These are phyloP conservation scores for Eucalyptus guilfoylei DNA, from an alignment of 345 rosid species.

Conservation along the genomic window DNA sequence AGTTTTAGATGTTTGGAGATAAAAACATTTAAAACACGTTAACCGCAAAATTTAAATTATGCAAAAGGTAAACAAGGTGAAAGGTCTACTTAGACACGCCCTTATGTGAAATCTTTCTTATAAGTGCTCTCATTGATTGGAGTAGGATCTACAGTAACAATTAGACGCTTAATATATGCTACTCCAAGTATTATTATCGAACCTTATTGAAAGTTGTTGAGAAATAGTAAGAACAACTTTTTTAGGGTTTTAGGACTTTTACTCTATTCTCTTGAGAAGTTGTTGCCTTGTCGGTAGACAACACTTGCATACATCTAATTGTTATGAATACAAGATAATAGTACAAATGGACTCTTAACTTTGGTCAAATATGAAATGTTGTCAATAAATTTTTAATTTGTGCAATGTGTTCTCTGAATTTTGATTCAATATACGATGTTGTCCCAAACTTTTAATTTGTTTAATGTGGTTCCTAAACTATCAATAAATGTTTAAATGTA, in stretches of 20 bases:
- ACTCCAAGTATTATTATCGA: too few species aligned
- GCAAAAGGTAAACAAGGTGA: neutral
- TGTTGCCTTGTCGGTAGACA: neutral
- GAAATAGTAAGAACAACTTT: neutral
- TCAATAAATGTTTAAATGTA: accelerated
- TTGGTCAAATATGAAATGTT: accelerated
- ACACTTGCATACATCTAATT: neutral
- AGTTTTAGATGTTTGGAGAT: neutral
- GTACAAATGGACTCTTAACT: too few species aligned
- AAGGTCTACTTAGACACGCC: too few species aligned
- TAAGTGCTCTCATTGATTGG: too few species aligned
- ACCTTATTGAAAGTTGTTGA: neutral
- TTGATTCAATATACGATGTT: accelerated
- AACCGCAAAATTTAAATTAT: neutral
- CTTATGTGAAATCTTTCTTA: too few species aligned
- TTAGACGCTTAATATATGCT: too few species aligned
- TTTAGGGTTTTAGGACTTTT: neutral
- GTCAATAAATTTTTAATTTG: too few species aligned
- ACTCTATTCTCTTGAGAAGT: neutral
- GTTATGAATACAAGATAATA: neutral
- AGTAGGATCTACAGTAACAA: too few species aligned
- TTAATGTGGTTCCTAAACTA: accelerated
- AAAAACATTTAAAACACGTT: neutral
- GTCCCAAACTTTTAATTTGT: too few species aligned
- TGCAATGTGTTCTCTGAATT: accelerated